Conservation (phyloP, 257 asterid species). For the Fraxinus pennsylvanica region DNA sequence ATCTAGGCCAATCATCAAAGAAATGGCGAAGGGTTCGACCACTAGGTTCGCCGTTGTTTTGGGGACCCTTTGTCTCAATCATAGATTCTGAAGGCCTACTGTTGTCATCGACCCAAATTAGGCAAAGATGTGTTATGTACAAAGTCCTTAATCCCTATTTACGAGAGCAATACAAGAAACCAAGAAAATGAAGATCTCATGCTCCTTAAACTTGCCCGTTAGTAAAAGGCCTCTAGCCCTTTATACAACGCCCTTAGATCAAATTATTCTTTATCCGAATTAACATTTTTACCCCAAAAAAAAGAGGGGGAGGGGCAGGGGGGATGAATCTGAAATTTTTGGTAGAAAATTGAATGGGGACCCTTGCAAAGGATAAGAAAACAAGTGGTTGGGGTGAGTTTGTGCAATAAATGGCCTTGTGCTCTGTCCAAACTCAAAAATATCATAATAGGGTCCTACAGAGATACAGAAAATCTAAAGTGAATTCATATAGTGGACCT, state of each 20-base stretch:
- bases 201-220: no score
- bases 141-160: neutral
- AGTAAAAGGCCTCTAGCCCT: no score
- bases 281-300: neutral
- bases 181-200: no score
- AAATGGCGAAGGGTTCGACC: conserved; percentile 64
- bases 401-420: conserved; percentile 31
- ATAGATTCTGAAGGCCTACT: conserved; percentile 51
- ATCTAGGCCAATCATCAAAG: conserved; percentile 81
- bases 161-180: neutral
- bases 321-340: neutral
- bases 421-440: conserved; percentile 26
- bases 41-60: conserved; percentile 31
- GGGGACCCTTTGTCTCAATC: conserved; percentile 38
- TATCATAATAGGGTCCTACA: conserved; percentile 39
- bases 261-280: neutral
- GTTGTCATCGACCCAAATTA: conserved; percentile 7
- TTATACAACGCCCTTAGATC: no score
- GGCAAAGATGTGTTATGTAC: neutral
- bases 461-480: conserved; percentile 32
- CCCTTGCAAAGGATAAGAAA: conserved; percentile 1
- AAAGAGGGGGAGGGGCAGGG: accelerated
- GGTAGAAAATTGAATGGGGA: neutral
- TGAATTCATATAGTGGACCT: conserved; percentile 42
- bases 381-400: conserved; percentile 51